Percentiles rank a stretch among this genome's conserved stretches.
Conservation (phyloP, 495 filamentous ascomycete species). For the Glutinoglossum americanum region DNA sequence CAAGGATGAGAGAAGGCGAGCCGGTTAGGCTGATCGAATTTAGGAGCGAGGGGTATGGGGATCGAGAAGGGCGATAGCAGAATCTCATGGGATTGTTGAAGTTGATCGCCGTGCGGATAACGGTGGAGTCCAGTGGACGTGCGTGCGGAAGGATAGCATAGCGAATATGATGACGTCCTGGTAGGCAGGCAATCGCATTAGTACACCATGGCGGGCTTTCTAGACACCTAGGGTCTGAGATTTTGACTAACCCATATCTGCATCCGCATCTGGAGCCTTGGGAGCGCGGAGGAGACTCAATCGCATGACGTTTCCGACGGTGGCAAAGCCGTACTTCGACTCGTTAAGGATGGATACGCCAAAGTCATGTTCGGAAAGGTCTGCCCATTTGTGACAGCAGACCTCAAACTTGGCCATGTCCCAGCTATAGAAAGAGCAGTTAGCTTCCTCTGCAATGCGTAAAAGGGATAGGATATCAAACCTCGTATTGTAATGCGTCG, state of each 20-base stretch:
- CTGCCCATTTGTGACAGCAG: slow-evolving; percentile 94
- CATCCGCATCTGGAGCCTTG: slow-evolving; percentile 91
- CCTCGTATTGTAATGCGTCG: slow-evolving; percentile 87
- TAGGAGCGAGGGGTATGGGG: neutral
- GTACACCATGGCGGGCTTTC: neutral
- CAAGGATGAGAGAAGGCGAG: slow-evolving; percentile 45
- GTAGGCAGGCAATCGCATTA: neutral
- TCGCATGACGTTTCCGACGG: slow-evolving; percentile 76
- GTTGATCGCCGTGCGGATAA: slow-evolving; percentile 63
- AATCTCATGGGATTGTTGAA: slow-evolving; percentile 62
- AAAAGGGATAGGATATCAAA: slow-evolving; percentile 6
- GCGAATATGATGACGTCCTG: slow-evolving; percentile 52
- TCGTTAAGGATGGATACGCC: slow-evolving; percentile 92
- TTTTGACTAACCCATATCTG: slow-evolving; percentile 54
- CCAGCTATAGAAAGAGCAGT: slow-evolving; percentile 34
- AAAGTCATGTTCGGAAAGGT: slow-evolving; percentile 78
- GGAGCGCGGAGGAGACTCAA: slow-evolving; percentile 72
- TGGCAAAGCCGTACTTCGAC: slow-evolving; percentile 92
- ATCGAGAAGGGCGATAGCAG: slow-evolving; percentile 8
- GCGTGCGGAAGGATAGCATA: slow-evolving; percentile 82
- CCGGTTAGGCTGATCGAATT: slow-evolving; percentile 29
- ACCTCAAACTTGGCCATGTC: slow-evolving; percentile 99
- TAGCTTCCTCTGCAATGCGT: neutral
- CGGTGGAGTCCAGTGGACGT: slow-evolving; percentile 45
- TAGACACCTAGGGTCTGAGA: neutral